Evolutionary conservation across 2,329 filamentous ascomycete species (phyloP), one percentile per base, ranked within the genome.

Genomic region (Diaporthe longicolla): DNA sequence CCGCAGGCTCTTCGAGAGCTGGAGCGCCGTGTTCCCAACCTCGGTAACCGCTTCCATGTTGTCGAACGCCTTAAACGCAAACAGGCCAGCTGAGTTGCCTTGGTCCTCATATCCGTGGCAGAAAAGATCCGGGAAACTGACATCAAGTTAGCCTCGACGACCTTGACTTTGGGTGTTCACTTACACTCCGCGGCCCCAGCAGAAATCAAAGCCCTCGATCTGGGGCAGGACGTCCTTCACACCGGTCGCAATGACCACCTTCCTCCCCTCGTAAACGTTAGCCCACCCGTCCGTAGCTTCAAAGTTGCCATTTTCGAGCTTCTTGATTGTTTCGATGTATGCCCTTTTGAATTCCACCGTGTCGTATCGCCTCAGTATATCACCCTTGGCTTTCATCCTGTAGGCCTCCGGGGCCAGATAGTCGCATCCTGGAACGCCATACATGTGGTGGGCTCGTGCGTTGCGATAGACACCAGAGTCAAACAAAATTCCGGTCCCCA

Each of bases 21-120:
- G 72, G 19, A 73, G 66, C 11, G 52, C 72, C 68, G 70, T 71
- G 61, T 52, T 65, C 5, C 58, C 72, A 9, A 75, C 32, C 5
- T 70, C 43, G 11, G 73, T 58, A 17, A 65, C 32, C 45, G 26
- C 57, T 5, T 37, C 32, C 29, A 54, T 3, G 9, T 17, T 58
- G 29, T 35, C 32, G 50, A 40, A 40, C 50, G 17, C 19, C n/a
- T 21, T 50, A 45, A 70, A 48, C 19, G 65, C 65, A 17, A 75
- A 66, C 5, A 90, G 78, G 0, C 87, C 88, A 0, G 84, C 84
- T 0, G 86, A 85, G 0, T 81, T 77, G 2, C 87, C 88, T 19
- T 86, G 83, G 68, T 91, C 87, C 75, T 92, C 90, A 78, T 85
- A 91, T 6, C 90, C 90, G 76, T 91, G 85, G 79, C 89, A 92